Conservation (phyloP, 441 rosid species). For the Populus hybrid region DNA sequence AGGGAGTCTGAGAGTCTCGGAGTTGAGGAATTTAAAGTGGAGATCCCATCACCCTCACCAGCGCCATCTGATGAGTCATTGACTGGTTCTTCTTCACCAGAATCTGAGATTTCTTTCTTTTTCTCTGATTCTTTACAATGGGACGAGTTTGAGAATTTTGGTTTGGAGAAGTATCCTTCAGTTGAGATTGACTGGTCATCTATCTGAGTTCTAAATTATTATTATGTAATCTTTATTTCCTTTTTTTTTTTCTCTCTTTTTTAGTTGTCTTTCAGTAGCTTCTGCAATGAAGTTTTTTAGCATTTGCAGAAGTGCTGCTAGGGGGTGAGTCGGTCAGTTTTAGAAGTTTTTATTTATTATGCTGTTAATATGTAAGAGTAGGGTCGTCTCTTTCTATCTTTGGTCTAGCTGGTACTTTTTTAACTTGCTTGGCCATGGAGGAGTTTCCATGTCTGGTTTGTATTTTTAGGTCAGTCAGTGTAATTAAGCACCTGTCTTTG, state of each 20-base stretch:
- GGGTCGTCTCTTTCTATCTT: slow-evolving; percentile 8
- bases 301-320: slow-evolving; percentile 40
- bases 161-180: slow-evolving; percentile 67
- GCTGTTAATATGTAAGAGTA: slow-evolving; percentile 11
- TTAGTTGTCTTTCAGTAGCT: slow-evolving; percentile 20
- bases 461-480: slow-evolving; percentile 8
- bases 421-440: slow-evolving; percentile 29
- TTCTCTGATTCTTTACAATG: slow-evolving; percentile 40
- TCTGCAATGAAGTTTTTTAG: slow-evolving; percentile 57
- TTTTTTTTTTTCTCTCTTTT: background rate
- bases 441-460: slow-evolving; percentile 17
- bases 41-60: slow-evolving; percentile 25
- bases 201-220: slow-evolving; percentile 30
- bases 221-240: slow-evolving; percentile 4
- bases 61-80: slow-evolving; percentile 42
- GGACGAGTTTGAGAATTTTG: slow-evolving; percentile 41
- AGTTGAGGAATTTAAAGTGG: slow-evolving; percentile 27
- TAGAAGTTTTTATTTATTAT: background rate
- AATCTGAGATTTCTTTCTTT: slow-evolving; percentile 46
- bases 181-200: slow-evolving; percentile 84
- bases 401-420: slow-evolving; percentile 44
- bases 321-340: background rate
- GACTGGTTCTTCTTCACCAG: slow-evolving; percentile 60
- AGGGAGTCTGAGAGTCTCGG: slow-evolving; percentile 19
- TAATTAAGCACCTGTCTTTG: slow-evolving; percentile 14